A percentile compares a stretch with the other conserved stretches of the same genome.
These are phyloP conservation scores for Echinosphaeria canescens DNA, from an alignment of 2,329 filamentous ascomycete species.

Conservation along the genomic window DNA sequence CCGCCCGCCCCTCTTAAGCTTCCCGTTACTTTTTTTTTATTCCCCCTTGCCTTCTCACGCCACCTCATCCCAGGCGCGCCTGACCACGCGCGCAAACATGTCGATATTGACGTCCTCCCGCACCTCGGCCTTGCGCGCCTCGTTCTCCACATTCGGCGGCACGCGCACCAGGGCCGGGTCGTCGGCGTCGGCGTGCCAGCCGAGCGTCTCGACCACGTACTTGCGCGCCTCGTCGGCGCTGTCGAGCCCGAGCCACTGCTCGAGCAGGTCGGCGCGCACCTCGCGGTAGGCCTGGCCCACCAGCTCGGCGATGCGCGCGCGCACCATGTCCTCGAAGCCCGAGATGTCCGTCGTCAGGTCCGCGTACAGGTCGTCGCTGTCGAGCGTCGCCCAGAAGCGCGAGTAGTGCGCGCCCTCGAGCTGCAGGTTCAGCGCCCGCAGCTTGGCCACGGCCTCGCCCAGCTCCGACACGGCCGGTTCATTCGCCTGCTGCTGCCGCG, in stretches of 20 bases:
- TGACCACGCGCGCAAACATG: constrained; percentile 61
- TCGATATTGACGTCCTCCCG: constrained; percentile 88
- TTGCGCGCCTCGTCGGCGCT: constrained; percentile 46
- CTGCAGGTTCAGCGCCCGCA: constrained; percentile 63
- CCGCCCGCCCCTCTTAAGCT: no score
- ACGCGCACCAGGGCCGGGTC: constrained; percentile 42
- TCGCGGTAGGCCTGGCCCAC: constrained; percentile 65
- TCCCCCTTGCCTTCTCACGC: constrained; percentile 16
- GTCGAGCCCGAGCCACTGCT: constrained; percentile 52
- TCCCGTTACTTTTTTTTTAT: no score
- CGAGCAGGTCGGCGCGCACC: constrained; percentile 43
- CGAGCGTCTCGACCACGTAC: constrained; percentile 69
- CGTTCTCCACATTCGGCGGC: constrained; percentile 88
- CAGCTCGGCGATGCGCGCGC: constrained; percentile 72
- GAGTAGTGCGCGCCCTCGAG: constrained; percentile 82
- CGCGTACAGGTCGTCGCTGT: constrained; percentile 87
- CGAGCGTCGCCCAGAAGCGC: constrained; percentile 80
- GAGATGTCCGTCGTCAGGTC: constrained; percentile 86
- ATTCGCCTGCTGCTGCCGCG: no score
- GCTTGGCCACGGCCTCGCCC: constrained; percentile 77
- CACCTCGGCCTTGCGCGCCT: constrained; percentile 89
- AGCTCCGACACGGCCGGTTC: constrained; percentile 49
- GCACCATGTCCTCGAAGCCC: constrained; percentile 88
- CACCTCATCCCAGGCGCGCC: constrained; percentile 70
- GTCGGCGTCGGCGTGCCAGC: constrained; percentile 57